Base-by-base conservation (phyloP, 2,329 filamentous ascomycete genomes). In the Phialemonium atrogriseum region DNA sequence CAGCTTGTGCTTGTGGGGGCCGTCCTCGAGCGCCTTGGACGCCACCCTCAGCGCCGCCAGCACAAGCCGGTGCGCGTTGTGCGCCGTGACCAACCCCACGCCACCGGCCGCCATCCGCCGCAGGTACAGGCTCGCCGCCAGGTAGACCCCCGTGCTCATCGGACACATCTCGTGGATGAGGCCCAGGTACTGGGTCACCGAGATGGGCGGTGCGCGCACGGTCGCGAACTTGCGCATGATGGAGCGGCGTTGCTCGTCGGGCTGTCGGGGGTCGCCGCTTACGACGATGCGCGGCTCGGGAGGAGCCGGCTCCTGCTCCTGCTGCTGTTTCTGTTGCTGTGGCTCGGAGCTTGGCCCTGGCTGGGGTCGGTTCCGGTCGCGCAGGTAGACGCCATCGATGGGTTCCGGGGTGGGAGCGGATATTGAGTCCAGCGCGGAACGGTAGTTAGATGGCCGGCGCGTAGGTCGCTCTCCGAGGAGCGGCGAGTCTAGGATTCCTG, bases 221-320 rank as follows among this genome's bases (percentile, higher is more conserved):
- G 83, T 89, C 63, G 91, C 93, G 59, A 98, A 98, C 49, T 91
- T 91, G 44, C 87, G 78, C 12, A 85, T 86, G 42, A 96, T 85
- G 42, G 86, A 82, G 40, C 78, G 79, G 51, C 91, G 83, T 53
- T 95, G 88, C 20, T 85, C 60, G 38, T 80, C 77, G 14, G 81
- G 79, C 45, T 86, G 78, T 18, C 77, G 78, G 52, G 84, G 74
- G 27, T 74, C 73, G n/a, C 78, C 74, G 34, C 80, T 68, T n/a
- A n/a, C n/a, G 27, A 80, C 61, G 32, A 78, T 62, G 46, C 77
- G 75, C 11, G 74, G 73, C 38, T 66, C 57, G 13, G 58, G 55
- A 5, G 49, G 39, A 11, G 46, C 41, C 11, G 48, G 19, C 6
- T 36, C 5, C 15, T 27, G 13, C 17, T 28, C 27, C 10, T 21